These are phyloP conservation scores for Punctularia strigosozonata DNA, from an alignment of 768 basidiomycete genomes.

Conservation along the genomic window DNA sequence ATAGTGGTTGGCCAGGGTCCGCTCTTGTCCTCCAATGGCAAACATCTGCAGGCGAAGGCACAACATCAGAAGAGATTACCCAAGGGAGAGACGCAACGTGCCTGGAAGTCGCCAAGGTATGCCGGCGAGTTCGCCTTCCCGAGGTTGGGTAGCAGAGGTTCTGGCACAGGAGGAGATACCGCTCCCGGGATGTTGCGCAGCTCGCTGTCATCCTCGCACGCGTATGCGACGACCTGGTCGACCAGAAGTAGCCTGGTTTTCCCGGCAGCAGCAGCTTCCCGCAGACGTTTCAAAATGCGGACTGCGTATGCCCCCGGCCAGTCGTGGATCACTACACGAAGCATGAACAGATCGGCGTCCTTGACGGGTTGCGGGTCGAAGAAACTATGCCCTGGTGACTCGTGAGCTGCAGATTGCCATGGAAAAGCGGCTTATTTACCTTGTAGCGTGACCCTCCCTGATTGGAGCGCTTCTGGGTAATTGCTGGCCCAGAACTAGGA, in stretches of 20 bases:
- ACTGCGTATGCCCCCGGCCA: conserved; percentile 10
- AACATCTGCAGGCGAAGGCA: conserved; percentile 23
- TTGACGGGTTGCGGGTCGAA: conserved; percentile 10
- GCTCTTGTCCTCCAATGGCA: conserved; percentile 25
- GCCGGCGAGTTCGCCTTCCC: conserved; percentile 1
- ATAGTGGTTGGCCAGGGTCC: conserved; percentile 22
- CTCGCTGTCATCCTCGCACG: conserved; percentile 1
- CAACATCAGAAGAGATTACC: neutral
- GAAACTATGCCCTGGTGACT: conserved; percentile 5
- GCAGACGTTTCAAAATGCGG: conserved; percentile 11
- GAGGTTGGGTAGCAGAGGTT: conserved; percentile 6
- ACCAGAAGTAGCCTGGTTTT: conserved; percentile 12
- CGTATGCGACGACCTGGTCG: conserved; percentile 11
- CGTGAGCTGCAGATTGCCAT: neutral
- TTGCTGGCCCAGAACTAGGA: conserved; percentile 3
- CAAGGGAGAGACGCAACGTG: neutral
- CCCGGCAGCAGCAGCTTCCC: conserved; percentile 10
- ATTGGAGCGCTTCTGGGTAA: neutral
- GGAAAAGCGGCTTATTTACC: neutral
- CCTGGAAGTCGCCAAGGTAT: neutral
- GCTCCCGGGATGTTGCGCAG: neutral
- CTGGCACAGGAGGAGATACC: conserved; percentile 1
- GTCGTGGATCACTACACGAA: conserved; percentile 15
- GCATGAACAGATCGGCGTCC: conserved; percentile 12
- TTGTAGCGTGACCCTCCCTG: conserved; percentile 4